Base-by-base conservation (phyloP, 140 eudicot species). In the Senecio squalidus region DNA sequence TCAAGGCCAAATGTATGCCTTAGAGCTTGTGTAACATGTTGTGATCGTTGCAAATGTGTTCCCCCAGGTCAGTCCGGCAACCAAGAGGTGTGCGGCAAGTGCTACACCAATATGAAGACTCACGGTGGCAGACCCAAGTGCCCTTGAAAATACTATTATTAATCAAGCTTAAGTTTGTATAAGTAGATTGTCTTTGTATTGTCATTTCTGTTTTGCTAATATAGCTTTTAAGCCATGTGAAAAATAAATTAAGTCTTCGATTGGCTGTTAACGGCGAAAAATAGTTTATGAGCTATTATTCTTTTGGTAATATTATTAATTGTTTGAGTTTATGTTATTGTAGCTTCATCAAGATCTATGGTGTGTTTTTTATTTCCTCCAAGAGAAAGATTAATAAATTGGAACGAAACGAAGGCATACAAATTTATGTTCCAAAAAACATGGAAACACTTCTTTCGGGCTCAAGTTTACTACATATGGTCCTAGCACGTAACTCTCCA, bases 11-110 rank as follows among this genome's bases (percentile, higher is more conserved):
- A 76, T 15, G 67, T 80, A 20, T 90, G 97, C 80, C 2, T 82
- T 49, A 78, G 97, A 70, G 94, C 95, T 6, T 90, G 97, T 44
- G 68, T 81, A 53, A 74, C 97, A 4, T 90, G 97, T 64, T 90
- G 97, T 41, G 77, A 61, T 16, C 68, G 94, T 10, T 90, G 97
- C 95, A 90, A 90, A 61, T 90, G 97, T 67, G 97, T 90, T 18
- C 97, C 97, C 0, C 97, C 95, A 7, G 95, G 97, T 0, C 88
- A 82, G 36, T 80, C 68, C 11, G 97, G 97, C 17, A 85, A 86
- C 84, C 27, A 28, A n/a, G 82, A 83, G 60, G 72, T 60, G 41
- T 86, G 97, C 52, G 94, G 94, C 27, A 48, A 48, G 5, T 90
- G 97, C 72, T 90, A 86, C 72, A 56, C 77, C 27, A 63, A 76